These are phyloP conservation scores for Trametes meyenii DNA, from an alignment of 768 basidiomycete species.

Conservation along the genomic window DNA sequence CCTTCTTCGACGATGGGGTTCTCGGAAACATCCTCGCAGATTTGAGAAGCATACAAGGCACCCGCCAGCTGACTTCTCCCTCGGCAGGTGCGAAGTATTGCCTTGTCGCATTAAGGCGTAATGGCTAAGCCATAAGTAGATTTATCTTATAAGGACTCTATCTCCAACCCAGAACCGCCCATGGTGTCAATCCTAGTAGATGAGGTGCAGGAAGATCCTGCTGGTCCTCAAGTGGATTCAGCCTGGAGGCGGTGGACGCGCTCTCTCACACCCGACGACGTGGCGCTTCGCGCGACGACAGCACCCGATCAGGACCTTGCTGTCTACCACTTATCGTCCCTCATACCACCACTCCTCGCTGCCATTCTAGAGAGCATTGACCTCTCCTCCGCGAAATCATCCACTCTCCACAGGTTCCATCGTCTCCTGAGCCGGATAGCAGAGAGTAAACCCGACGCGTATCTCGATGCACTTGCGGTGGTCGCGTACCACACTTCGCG, in stretches of 20 bases:
- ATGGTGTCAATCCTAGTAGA: conserved; percentile 66
- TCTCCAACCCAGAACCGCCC: conserved; percentile 31
- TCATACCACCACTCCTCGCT: conserved; percentile 64
- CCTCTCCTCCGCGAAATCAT: conserved; percentile 35
- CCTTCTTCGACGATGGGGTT: conserved; percentile 68
- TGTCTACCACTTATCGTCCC: conserved; percentile 62
- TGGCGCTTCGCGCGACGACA: conserved; percentile 47
- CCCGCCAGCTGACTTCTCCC: conserved; percentile 18
- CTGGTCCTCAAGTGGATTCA: not conserved
- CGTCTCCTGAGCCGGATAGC: conserved; percentile 57
- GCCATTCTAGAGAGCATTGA: conserved; percentile 63
- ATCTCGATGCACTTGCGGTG: conserved; percentile 71
- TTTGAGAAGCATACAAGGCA: conserved; percentile 38
- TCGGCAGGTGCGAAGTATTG: conserved; percentile 22
- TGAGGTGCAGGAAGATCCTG: conserved; percentile 40
- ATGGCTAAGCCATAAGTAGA: conserved; percentile 8
- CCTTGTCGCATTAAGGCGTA: not conserved
- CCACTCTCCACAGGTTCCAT: conserved; percentile 52
- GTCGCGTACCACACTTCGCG: conserved; percentile 64
- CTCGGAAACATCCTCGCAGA: conserved; percentile 56
- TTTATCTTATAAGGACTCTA: conserved; percentile 9
- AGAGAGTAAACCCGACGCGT: conserved; percentile 63
- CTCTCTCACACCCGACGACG: conserved; percentile 10
- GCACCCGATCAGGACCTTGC: conserved; percentile 57
- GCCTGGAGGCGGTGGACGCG: conserved; percentile 31